phyloP scores from a whole-genome alignment of 2,329 filamentous ascomycete genomes.

The Pyricularia grisea region DNA sequence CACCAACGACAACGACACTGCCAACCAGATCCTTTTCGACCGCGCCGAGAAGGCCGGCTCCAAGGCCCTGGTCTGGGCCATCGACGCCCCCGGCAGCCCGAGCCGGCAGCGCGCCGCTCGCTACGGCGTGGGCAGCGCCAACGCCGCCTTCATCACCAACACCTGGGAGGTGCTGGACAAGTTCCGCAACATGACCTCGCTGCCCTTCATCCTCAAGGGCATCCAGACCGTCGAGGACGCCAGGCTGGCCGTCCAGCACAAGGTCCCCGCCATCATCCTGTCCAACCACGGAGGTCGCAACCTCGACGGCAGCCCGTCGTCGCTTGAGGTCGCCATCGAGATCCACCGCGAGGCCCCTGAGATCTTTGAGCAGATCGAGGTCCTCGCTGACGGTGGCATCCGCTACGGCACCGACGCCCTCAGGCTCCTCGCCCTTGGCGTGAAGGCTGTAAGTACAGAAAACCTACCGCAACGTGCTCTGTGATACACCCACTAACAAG shows the following conservation, averaged over 20 bases:
- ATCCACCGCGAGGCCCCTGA: conserved; percentile 31
- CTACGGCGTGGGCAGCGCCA: conserved; percentile 26
- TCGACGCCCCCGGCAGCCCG: conserved; percentile 28
- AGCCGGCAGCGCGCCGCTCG: conserved; percentile 30
- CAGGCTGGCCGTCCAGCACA: conserved; percentile 25
- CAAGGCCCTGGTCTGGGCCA: conserved; percentile 26
- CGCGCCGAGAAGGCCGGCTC: conserved; percentile 22
- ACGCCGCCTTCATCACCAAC: conserved; percentile 9
- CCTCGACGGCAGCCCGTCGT: conserved; percentile 33
- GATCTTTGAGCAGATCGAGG: conserved; percentile 30
- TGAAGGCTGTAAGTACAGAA: conserved; percentile 22
- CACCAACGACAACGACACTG: conserved; percentile 22
- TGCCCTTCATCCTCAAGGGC: conserved; percentile 24
- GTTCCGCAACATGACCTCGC: conserved; percentile 23
- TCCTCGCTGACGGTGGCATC: conserved; percentile 38
- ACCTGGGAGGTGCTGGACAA: conserved; percentile 26
- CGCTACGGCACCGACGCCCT: conserved; percentile 35
- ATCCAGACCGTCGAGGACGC: conserved; percentile 22
- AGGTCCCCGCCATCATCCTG: conserved; percentile 34
- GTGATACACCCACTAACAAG: no score
- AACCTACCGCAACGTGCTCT: no score
- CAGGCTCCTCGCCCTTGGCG: conserved; percentile 36
- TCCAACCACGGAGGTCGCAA: conserved; percentile 44
- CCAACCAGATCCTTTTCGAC: conserved; percentile 20
- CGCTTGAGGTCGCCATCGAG: conserved; percentile 33